Evolutionary conservation across 331 rosid genomes (phyloP).

Genomic region (Erythrophleum ivorense): DNA sequence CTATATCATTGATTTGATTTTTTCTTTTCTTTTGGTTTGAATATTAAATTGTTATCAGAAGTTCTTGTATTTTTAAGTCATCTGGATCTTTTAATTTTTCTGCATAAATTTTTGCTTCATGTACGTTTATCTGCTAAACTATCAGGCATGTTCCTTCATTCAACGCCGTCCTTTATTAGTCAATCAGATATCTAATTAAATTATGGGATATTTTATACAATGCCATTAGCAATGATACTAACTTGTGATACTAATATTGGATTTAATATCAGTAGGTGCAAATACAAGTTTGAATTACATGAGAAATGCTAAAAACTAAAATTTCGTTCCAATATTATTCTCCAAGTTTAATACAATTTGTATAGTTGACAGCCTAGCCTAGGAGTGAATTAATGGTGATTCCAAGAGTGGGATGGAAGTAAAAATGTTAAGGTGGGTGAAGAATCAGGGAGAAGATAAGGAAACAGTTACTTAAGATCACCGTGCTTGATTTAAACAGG

Average conservation of each 20-base stretch:
- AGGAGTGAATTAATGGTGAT: too few species aligned
- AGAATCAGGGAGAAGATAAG: too few species aligned
- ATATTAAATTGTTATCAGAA: background rate
- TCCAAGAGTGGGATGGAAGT: too few species aligned
- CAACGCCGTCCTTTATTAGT: constrained; percentile 27
- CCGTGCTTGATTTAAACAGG: too few species aligned
- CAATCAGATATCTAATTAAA: constrained; percentile 29
- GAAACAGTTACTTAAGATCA: too few species aligned
- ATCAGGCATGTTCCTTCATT: constrained; percentile 67
- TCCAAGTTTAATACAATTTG: too few species aligned
- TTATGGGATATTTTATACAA: constrained; percentile 19
- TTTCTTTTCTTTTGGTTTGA: background rate
- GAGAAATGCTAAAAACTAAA: too few species aligned
- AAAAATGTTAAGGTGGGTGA: too few species aligned
- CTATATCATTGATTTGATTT: background rate
- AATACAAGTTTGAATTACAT: too few species aligned
- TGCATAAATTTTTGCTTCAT: constrained; percentile 22
- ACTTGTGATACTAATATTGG: constrained; percentile 18
- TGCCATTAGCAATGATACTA: constrained; percentile 24
- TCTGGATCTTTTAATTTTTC: constrained; percentile 9
- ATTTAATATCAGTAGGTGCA: constrained; percentile 21
- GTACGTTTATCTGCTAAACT: constrained; percentile 46
- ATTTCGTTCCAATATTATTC: too few species aligned
- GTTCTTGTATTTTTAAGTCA: background rate
- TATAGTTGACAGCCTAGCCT: too few species aligned